Conservation (phyloP, 106 monocot species). For the Iris macrosiphon region DNA sequence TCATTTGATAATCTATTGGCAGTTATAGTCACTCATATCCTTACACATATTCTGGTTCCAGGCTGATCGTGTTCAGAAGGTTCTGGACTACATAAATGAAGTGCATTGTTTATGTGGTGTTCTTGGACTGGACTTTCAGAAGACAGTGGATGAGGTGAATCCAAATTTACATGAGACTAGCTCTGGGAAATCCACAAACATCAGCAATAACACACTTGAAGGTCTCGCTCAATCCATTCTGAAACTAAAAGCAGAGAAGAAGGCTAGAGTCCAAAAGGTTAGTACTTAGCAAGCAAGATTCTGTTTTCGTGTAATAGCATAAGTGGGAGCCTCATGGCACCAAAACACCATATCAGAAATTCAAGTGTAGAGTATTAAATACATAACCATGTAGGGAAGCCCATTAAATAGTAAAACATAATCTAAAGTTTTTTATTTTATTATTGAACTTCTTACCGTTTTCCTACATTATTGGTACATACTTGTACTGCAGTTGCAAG, state of each 20-base stretch:
- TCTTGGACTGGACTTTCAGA: conserved; percentile 74
- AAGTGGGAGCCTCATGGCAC: too few species aligned
- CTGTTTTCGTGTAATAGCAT: too few species aligned
- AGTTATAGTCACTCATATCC: too few species aligned
- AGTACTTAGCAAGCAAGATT: background rate
- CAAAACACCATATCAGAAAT: too few species aligned
- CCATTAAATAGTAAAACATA: too few species aligned
- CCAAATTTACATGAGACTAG: conserved; percentile 67
- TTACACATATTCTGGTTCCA: conserved; percentile 28
- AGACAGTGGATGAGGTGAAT: conserved; percentile 76
- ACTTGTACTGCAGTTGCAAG: conserved; percentile 42
- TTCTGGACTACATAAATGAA: conserved; percentile 63
- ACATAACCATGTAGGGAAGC: too few species aligned
- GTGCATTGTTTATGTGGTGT: conserved; percentile 77
- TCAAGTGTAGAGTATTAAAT: too few species aligned
- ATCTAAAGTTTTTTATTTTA: too few species aligned
- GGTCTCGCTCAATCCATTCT: conserved; percentile 47
- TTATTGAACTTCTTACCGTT: too few species aligned
- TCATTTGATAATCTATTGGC: too few species aligned
- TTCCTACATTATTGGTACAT: background rate
- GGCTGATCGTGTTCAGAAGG: conserved; percentile 76
- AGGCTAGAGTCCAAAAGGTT: conserved; percentile 53
- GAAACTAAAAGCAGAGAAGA: conserved; percentile 66
- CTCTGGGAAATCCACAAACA: conserved; percentile 42
- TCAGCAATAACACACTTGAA: conserved; percentile 66